Base-by-base conservation (phyloP, 1,284 basidiomycete genomes). In the Amylostereum areolatum region DNA sequence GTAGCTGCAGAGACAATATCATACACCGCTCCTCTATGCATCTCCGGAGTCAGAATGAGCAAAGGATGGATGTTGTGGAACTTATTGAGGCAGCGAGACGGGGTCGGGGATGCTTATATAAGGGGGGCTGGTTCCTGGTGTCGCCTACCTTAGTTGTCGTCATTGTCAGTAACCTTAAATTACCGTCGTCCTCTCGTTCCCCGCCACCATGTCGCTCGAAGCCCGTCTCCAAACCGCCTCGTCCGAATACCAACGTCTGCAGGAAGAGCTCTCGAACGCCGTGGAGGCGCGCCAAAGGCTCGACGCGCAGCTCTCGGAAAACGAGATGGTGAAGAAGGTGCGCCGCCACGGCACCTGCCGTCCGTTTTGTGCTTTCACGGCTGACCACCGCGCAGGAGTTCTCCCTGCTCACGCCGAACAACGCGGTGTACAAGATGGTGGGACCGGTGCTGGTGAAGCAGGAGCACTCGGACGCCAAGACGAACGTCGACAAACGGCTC, bases 381-480 rank as follows among this genome's bases (percentile, higher is more conserved):
- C 30, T 18, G 31, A 27, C 12, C 24, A 41, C 18, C 12, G 8
- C 51, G 12, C 66, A 96, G 92, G 95, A 97, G 69, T 94, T 98
- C 61, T 69, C 72, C n/a, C 70, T 73, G 28, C 69, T 97, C 49
- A 87, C 85, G 44, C 69, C 83, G 1, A 79, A 84, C 55, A 97
- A 95, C 61, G 80, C 77, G 6, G 80, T 99, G 6, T 99, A 87
- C 75, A 99, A 99, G 71, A 81, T 93, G 43, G 80, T 97, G 42
- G 97, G 96, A 0, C 92, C 93, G 1, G 88, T 94, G 1, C 78
- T 99, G 25, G 83, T 98, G 5, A 83, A 88, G 59, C 96, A 98
- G 67, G 95, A 97, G 56, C 84, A 86, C 59, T 67, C 68, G 4
- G 97, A 98, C 59, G 96, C 96, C 8, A 90, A 89, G 63, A 73